Percentiles rank a stretch among this genome's conserved stretches.
Evolutionary conservation across 495 filamentous ascomycete species (phyloP).

Genomic region (Pseudoneurospora amorphoporcata): DNA sequence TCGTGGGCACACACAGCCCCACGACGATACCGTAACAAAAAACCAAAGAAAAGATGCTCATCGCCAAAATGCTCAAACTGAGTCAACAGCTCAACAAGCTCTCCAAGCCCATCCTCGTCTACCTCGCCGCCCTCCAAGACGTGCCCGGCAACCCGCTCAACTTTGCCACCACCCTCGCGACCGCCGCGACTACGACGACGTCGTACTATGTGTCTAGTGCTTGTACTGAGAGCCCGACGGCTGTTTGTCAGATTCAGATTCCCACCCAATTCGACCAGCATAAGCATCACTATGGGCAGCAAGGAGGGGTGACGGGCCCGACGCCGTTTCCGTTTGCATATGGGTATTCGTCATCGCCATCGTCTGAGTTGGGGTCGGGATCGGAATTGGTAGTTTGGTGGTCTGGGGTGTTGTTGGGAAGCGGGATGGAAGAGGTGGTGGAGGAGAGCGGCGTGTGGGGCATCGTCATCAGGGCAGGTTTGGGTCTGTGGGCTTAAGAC

Average conservation of each 20-base stretch:
- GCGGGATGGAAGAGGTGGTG: not conserved
- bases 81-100: not conserved
- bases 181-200: not conserved
- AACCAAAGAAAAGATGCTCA: not conserved
- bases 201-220: not conserved
- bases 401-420: not conserved
- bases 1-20: not conserved
- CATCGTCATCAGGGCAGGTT: not conserved
- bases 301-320: not conserved
- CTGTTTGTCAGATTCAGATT: not conserved
- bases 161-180: not conserved
- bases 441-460: not conserved
- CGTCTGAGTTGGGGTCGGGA: not conserved
- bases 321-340: not conserved
- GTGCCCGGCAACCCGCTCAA: not conserved
- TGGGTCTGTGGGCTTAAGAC: not conserved
- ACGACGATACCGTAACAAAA: not conserved
- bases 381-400: not conserved
- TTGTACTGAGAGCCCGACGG: not conserved
- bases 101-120: not conserved
- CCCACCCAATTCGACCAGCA: not conserved
- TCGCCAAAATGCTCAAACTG: not conserved
- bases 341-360: too few relatives aligned
- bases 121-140: not conserved
- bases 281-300: not conserved